Percentiles rank a stretch among this genome's conserved stretches.
Evolutionary conservation across 1,139 yeast species (phyloP).

Genomic region (Diutina neorugosa): DNA sequence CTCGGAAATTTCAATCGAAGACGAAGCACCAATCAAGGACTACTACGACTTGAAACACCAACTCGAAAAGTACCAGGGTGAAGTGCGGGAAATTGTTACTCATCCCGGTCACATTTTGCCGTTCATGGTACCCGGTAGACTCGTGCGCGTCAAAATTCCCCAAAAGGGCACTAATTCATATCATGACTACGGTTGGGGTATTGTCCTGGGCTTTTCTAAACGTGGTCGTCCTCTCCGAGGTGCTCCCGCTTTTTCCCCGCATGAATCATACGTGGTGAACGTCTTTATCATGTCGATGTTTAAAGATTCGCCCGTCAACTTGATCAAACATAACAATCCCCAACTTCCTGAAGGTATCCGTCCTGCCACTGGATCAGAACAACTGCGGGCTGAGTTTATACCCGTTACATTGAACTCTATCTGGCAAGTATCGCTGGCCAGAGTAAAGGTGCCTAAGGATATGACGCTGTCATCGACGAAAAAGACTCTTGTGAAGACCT

Average conservation of each 20-base stretch:
- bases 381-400: constrained; percentile 62
- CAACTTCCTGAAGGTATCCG: constrained; percentile 77
- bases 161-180: constrained; percentile 9
- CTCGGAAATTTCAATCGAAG: constrained; percentile 46
- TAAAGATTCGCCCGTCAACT: constrained; percentile 59
- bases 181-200: constrained; percentile 88
- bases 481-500: constrained; percentile 62
- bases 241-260: constrained; percentile 48
- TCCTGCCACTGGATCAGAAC: constrained; percentile 66
- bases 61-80: constrained; percentile 57
- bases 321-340: constrained; percentile 65
- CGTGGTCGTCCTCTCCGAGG: constrained; percentile 51
- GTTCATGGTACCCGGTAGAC: constrained; percentile 81
- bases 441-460: constrained; percentile 76
- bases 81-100: constrained; percentile 72
- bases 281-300: constrained; percentile 77
- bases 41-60: constrained; percentile 75
- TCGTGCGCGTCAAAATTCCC: constrained; percentile 53
- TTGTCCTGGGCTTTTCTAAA: constrained; percentile 66
- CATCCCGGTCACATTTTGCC: constrained; percentile 84
- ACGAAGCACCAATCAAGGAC: constrained; percentile 63
- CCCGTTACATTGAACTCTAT: constrained; percentile 79
- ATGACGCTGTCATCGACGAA: constrained; percentile 59
- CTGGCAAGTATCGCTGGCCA: constrained; percentile 60
- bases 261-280: constrained; percentile 78